Evolutionary conservation across 768 basidiomycete species (phyloP).

Genomic region (Boletus rubroflammeus): DNA sequence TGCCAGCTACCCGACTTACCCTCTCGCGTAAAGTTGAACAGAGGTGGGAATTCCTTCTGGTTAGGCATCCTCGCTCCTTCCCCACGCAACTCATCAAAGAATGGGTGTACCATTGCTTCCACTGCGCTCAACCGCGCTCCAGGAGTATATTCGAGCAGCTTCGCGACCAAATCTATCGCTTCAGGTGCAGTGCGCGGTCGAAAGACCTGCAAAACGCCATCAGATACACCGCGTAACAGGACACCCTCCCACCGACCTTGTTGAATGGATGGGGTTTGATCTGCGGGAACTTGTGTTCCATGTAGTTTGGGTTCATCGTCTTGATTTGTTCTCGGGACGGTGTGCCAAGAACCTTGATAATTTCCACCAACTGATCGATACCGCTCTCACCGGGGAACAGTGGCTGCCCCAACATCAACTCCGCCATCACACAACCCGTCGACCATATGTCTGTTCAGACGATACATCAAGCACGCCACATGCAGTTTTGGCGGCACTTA

Average conservation of each 20-base stretch:
- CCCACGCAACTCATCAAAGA: slow-evolving; percentile 93
- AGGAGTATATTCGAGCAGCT: slow-evolving; percentile 97
- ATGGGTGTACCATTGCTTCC: slow-evolving; percentile 89
- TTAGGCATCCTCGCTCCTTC: slow-evolving; percentile 95
- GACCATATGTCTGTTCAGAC: slow-evolving; percentile 87
- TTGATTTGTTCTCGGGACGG: slow-evolving; percentile 99
- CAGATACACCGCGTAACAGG: slow-evolving; percentile 11
- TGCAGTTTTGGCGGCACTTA: slow-evolving; percentile 37
- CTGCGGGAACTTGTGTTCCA: slow-evolving; percentile 99
- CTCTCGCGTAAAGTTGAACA: slow-evolving; percentile 96
- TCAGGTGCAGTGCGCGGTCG: slow-evolving; percentile 94
- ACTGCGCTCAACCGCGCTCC: slow-evolving; percentile 85
- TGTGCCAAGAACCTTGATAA: slow-evolving; percentile 99
- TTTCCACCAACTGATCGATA: slow-evolving; percentile 98
- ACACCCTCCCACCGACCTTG: slow-evolving; percentile 53
- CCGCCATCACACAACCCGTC: slow-evolving; percentile 99
- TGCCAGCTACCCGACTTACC: slow-evolving; percentile 49
- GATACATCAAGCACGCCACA: slow-evolving; percentile 6
- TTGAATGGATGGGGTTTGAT: slow-evolving; percentile 99
- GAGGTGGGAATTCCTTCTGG: slow-evolving; percentile 89
- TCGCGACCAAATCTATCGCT: slow-evolving; percentile 93
- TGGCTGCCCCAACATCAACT: slow-evolving; percentile 98
- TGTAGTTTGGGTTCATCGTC: slow-evolving; percentile 99
- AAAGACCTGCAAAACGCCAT: slow-evolving; percentile 70
- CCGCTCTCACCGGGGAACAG: slow-evolving; percentile 99